Base-by-base conservation (phyloP, 805 yeast species). In the Tetrapisispora taiwanensis region DNA sequence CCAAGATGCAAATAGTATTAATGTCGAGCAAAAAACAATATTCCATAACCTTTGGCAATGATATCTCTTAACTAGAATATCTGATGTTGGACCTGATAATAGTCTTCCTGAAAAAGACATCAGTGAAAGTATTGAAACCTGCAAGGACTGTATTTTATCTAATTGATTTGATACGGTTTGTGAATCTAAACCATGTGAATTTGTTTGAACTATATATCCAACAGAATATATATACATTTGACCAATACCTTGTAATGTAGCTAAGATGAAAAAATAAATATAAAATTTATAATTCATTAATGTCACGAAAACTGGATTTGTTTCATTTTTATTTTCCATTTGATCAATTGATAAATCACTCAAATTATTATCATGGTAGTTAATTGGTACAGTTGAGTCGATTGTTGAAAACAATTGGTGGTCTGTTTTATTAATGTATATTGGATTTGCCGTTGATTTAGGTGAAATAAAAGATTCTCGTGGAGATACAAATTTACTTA, bases 161-260 rank as follows among this genome's bases (percentile, higher is more conserved):
- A 75, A 68, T 5, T 61, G 53, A 7, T 54, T 22, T 7, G 50
- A 33, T 2, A 44, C 19, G 1, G 48, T 47, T 6, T 49, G 51
- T 3, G 32, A 3, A 4, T 51, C 64, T 44, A 49, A 48, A 1
- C 67, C 57, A 49, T 54, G 62, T 12, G 65, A 60, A 48, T 71
- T 73, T 0, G 74, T 71, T 41, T 66, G 72, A 9, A 81, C 83
- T n/a, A 84, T 71, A 53, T 78, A 83, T 0, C 94, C 94, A 30
- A 84, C 79, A 2, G 84, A 73, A 54, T 72, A 84, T 24, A 84
- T 82, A 55, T 82, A 84, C 60, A 76, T 74, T 57, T 82, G 89
- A 3, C 88, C 84, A 36, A 78, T 67, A 1, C 85, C 81, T 55
- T 80, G 75, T 36, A 76, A 62, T 5, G 75, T 59, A 0, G 84